phyloP scores from a whole-genome alignment of 345 rosid species.

The Angophora floribunda region DNA sequence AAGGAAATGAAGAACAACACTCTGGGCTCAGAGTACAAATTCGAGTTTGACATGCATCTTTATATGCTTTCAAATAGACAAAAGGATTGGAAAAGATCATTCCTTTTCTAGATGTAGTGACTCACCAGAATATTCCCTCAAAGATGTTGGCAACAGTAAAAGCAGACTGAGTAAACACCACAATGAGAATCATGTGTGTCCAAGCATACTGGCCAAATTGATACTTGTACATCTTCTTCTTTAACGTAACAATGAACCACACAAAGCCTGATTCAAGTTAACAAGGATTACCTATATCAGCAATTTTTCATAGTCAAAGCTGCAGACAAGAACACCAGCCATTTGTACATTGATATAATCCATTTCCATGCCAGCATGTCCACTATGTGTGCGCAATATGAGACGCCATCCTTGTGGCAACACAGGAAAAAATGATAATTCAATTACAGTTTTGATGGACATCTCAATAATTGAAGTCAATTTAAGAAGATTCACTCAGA shows the following conservation, averaged over 20 bases:
- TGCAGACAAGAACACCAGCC: not conserved
- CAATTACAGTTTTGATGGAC: not conserved
- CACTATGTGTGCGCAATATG: not conserved
- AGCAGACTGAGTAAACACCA: slow-evolving; percentile 93
- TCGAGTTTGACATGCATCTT: not conserved
- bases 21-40: not conserved
- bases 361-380: not conserved
- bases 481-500: not conserved
- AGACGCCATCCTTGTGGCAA: not conserved
- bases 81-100: not conserved
- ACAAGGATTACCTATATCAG: not conserved
- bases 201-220: slow-evolving; percentile 99
- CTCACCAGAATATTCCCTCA: slow-evolving; percentile 95
- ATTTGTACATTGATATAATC: not conserved
- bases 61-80: not conserved
- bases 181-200: slow-evolving; percentile 98
- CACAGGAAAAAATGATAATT: not conserved
- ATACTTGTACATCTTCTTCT: slow-evolving; percentile 99
- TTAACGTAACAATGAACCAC: slow-evolving; percentile 95
- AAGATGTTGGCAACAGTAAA: slow-evolving; percentile 98
- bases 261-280: slow-evolving; percentile 57
- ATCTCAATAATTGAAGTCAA: not conserved
- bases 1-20: not conserved
- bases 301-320: not conserved
- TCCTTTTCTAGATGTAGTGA: not conserved